phyloP scores from a whole-genome alignment of 352 stramenopile species.

The Pythium brachiatum region DNA sequence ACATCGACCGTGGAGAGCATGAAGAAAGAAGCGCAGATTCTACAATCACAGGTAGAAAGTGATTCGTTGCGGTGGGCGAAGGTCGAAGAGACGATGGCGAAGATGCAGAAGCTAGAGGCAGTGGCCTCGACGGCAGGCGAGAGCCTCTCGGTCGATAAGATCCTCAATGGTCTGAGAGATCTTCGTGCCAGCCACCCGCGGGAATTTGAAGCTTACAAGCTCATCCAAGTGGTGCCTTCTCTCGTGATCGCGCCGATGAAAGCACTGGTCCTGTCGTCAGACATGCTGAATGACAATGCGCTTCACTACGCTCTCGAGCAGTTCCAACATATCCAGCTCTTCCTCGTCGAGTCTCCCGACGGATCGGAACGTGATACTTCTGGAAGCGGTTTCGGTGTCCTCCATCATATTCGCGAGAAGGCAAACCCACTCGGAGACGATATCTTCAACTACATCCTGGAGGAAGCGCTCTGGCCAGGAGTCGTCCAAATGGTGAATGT shows the following conservation, averaged over 20 bases:
- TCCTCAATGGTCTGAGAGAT: slow-evolving; percentile 40
- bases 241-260: slow-evolving; percentile 65
- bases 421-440: slow-evolving; percentile 51
- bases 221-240: slow-evolving; percentile 68
- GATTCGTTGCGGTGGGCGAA: slow-evolving; percentile 50
- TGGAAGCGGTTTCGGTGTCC: slow-evolving; percentile 28
- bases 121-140: slow-evolving; percentile 23
- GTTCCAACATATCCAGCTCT: slow-evolving; percentile 52
- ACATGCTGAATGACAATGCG: slow-evolving; percentile 38
- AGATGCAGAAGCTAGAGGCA: slow-evolving; percentile 39
- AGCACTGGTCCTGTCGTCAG: slow-evolving; percentile 33
- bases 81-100: slow-evolving; percentile 47
- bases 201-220: slow-evolving; percentile 76
- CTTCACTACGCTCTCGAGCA: slow-evolving; percentile 37
- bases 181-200: slow-evolving; percentile 47
- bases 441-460: slow-evolving; percentile 76
- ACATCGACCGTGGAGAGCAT: slow-evolving; percentile 45
- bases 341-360: slow-evolving; percentile 49
- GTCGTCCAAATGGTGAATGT: slow-evolving; percentile 67
- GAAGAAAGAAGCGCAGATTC: slow-evolving; percentile 64
- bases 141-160: slow-evolving; percentile 31
- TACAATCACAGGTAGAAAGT: slow-evolving; percentile 54
- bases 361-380: neutral
- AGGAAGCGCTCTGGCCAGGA: slow-evolving; percentile 71
- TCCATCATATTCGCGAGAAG: slow-evolving; percentile 71